Evolutionary conservation across 768 basidiomycete genomes (phyloP).

Genomic region (Podaxis sp.): DNA sequence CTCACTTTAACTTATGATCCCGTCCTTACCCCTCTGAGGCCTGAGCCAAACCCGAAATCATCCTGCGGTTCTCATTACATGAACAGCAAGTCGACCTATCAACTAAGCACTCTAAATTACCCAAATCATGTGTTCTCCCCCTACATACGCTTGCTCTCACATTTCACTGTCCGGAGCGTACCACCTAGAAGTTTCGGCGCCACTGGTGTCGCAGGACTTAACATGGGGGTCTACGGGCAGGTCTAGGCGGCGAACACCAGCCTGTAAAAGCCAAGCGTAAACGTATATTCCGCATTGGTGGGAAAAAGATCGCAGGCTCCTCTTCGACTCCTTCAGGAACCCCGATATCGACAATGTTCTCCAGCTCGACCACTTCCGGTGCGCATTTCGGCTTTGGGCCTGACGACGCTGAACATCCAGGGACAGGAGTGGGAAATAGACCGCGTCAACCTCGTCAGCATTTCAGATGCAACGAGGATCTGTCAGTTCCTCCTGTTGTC

Average conservation of each 20-base stretch:
- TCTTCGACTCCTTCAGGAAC: conserved; percentile 16
- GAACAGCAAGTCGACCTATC: conserved; percentile 77
- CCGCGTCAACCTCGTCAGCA: conserved; percentile 30
- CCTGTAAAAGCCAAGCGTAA: conserved; percentile 77
- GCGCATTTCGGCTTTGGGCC: background rate
- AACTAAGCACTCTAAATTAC: conserved; percentile 80
- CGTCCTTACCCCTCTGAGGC: conserved; percentile 22
- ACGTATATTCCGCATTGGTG: conserved; percentile 65
- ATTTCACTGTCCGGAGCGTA: conserved; percentile 90
- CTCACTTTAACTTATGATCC: background rate
- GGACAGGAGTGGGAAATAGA: too few relatives aligned
- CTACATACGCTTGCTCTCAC: conserved; percentile 85
- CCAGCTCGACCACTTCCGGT: background rate
- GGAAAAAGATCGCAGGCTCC: conserved; percentile 25
- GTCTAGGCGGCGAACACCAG: conserved; percentile 38
- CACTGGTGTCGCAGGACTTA: conserved; percentile 10
- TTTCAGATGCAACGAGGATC: conserved; percentile 44
- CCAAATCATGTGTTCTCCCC: conserved; percentile 95
- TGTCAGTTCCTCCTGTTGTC: background rate
- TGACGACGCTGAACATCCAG: background rate
- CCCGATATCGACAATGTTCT: conserved; percentile 10
- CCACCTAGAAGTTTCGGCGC: conserved; percentile 53
- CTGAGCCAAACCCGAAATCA: conserved; percentile 48
- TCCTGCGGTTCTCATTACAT: conserved; percentile 62
- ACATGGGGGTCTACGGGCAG: conserved; percentile 29